Percentiles rank a stretch among this genome's conserved stretches.
Conservation (phyloP, 2,329 filamentous ascomycete genomes). For the Ophiobolus disseminans region DNA sequence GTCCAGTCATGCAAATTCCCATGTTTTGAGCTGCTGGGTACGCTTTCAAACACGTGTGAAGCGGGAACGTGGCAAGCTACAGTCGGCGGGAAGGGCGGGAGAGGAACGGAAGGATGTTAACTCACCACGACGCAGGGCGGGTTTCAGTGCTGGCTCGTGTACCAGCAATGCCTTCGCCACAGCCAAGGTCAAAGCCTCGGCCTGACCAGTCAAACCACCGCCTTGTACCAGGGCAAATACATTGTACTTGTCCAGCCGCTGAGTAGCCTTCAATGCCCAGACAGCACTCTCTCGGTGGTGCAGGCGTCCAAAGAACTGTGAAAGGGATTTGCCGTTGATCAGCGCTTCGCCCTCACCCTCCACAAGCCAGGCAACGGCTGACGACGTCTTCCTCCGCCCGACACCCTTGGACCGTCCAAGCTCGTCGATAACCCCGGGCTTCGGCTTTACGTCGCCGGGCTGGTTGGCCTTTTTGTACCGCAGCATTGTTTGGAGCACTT, state of each 20-base stretch:
- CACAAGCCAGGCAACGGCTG: slow-evolving; percentile 84
- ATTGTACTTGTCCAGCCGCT: slow-evolving; percentile 94
- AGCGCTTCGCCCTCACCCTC: slow-evolving; percentile 91
- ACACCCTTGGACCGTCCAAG: slow-evolving; percentile 80
- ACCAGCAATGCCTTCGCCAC: slow-evolving; percentile 86
- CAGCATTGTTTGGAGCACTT: slow-evolving; percentile 69
- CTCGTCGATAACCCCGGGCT: slow-evolving; percentile 72
- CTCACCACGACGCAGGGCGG: slow-evolving; percentile 86
- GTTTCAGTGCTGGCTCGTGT: slow-evolving; percentile 92
- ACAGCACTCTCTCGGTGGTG: slow-evolving; percentile 95
- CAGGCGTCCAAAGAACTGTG: slow-evolving; percentile 80
- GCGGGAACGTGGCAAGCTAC: slow-evolving; percentile 1
- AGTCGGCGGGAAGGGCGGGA: not conserved
- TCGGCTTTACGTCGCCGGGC: slow-evolving; percentile 69
- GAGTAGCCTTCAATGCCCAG: slow-evolving; percentile 85
- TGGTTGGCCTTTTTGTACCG: slow-evolving; percentile 79
- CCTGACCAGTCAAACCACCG: slow-evolving; percentile 92
- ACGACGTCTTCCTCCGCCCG: slow-evolving; percentile 86
- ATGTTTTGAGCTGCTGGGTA: slow-evolving; percentile 10
- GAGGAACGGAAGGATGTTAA: slow-evolving; percentile 24
- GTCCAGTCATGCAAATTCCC: slow-evolving; percentile 15
- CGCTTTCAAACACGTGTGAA: slow-evolving; percentile 12
- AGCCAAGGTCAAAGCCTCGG: slow-evolving; percentile 90
- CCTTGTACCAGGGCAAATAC: slow-evolving; percentile 85
- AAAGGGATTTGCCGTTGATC: slow-evolving; percentile 87